Percentiles rank a stretch among this genome's conserved stretches.
Conservation (phyloP, 768 basidiomycete genomes). For the Tephrocybe sp. region DNA sequence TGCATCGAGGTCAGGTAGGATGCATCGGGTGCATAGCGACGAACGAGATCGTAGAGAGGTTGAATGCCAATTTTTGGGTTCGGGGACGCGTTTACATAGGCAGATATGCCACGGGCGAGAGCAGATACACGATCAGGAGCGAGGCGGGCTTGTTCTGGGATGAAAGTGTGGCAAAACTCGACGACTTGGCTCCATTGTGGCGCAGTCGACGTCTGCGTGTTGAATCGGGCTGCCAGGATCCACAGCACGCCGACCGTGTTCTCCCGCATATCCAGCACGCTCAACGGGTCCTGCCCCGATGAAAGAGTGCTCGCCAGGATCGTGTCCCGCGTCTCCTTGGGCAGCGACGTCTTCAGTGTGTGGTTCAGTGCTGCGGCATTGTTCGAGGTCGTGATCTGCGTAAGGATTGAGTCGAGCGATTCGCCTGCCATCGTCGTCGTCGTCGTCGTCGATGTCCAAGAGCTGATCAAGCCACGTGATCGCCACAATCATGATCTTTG, state of each 20-base stretch:
- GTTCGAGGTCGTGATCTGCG: constrained; percentile 43
- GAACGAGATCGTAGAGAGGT: constrained; percentile 58
- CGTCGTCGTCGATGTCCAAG: too few relatives aligned
- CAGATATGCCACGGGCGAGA: constrained; percentile 62
- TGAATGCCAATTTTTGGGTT: constrained; percentile 47
- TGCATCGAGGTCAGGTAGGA: constrained; percentile 66
- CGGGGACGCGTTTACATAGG: constrained; percentile 40
- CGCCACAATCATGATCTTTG: too few relatives aligned
- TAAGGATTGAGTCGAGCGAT: constrained; percentile 38
- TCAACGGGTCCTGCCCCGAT: constrained; percentile 67
- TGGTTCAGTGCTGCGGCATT: constrained; percentile 38
- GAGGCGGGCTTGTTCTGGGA: constrained; percentile 58
- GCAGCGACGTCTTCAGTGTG: constrained; percentile 41
- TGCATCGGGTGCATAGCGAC: constrained; percentile 55
- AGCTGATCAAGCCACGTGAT: background rate
- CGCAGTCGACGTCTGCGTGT: constrained; percentile 33
- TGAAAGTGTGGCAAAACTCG: constrained; percentile 62
- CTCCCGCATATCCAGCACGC: constrained; percentile 47
- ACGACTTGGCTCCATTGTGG: constrained; percentile 43
- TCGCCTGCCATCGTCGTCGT: too few relatives aligned
- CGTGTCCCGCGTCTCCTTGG: constrained; percentile 57
- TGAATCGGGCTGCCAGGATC: constrained; percentile 70
- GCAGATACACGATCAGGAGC: constrained; percentile 70
- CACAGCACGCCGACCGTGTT: constrained; percentile 69
- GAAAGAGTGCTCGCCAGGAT: constrained; percentile 52